A percentile compares a stretch with the other conserved stretches of the same genome.
These are phyloP conservation scores for Staphylotrichum tortipilum DNA, from an alignment of 495 filamentous ascomycete species.

Conservation along the genomic window DNA sequence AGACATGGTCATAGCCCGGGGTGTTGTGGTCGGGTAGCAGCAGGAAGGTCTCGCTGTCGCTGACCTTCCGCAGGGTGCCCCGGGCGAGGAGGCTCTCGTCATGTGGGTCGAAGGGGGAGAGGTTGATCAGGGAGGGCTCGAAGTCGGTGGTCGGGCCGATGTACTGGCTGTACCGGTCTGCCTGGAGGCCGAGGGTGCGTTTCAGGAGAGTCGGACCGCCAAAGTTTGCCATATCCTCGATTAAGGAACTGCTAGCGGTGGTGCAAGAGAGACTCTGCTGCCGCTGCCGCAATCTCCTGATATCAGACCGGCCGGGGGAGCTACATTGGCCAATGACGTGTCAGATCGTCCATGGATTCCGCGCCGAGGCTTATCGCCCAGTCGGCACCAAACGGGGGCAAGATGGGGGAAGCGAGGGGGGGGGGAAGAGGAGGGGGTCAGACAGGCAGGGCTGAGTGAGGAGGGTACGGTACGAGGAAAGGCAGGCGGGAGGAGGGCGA, in stretches of 20 bases:
- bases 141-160: slow-evolving; percentile 64
- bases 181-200: slow-evolving; percentile 56
- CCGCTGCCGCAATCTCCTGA: slow-evolving; percentile 43
- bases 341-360: slow-evolving; percentile 24
- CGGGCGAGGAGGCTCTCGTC: slow-evolving; percentile 61
- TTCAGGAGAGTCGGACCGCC: slow-evolving; percentile 52
- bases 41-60: slow-evolving; percentile 74
- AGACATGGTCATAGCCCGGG: slow-evolving; percentile 50
- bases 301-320: slow-evolving; percentile 45
- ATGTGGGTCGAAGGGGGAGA: slow-evolving; percentile 60
- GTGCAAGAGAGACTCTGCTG: slow-evolving; percentile 48
- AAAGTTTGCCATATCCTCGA: slow-evolving; percentile 55
- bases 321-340: slow-evolving; percentile 39
- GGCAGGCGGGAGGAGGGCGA: no score
- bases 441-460: not conserved
- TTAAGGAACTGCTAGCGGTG: slow-evolving; percentile 43
- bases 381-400: not conserved
- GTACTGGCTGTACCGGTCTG: slow-evolving; percentile 53
- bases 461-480: not conserved
- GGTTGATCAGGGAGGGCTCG: slow-evolving; percentile 62
- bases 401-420: no score
- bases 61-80: slow-evolving; percentile 69
- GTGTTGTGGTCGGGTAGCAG: slow-evolving; percentile 61
- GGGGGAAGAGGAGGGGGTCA: no score
- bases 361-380: not conserved